Conservation (phyloP, 23 red algal species). For the Gracilaria domingensis region DNA sequence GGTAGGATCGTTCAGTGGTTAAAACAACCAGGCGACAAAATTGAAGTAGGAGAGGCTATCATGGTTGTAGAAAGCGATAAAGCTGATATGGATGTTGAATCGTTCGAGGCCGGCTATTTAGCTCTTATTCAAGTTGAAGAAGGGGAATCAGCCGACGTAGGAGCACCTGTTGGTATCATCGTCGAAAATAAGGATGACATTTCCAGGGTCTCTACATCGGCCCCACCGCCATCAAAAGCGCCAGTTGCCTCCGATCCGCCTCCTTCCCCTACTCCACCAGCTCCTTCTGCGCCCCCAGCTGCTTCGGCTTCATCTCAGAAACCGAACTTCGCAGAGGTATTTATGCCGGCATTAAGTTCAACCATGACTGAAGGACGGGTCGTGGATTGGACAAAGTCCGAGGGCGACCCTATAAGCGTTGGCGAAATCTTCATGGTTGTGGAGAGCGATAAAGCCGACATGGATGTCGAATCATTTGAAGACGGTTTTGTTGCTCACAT, state of each 20-base stretch:
- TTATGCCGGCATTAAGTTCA: constrained; percentile 97
- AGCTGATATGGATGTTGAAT: constrained; percentile 99
- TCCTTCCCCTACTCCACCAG: neutral
- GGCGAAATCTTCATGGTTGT: constrained; percentile 98
- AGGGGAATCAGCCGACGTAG: constrained; percentile 87
- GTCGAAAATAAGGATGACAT: constrained; percentile 97
- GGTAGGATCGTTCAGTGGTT: constrained; percentile 97
- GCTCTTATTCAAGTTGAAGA: constrained; percentile 87
- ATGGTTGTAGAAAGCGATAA: constrained; percentile 99
- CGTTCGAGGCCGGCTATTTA: constrained; percentile 90
- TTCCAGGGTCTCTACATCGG: constrained; percentile 60
- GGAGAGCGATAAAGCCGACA: constrained; percentile 98
- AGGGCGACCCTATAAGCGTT: constrained; percentile 82
- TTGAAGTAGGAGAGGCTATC: constrained; percentile 83
- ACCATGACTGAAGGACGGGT: constrained; percentile 98
- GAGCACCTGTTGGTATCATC: constrained; percentile 87
- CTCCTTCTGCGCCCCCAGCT: constrained; percentile 18
- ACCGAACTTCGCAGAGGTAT: constrained; percentile 64
- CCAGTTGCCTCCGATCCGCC: constrained; percentile 5
- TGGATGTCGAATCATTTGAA: constrained; percentile 99
- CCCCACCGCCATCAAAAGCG: constrained; percentile 27
- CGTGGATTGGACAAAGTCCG: constrained; percentile 83
- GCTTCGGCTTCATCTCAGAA: constrained; percentile 41
- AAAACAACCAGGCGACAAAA: constrained; percentile 86
- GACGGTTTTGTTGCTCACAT: constrained; percentile 86